Evolutionary conservation across 169 alveolate species (phyloP).

Genomic region (Plasmodium adleri): DNA sequence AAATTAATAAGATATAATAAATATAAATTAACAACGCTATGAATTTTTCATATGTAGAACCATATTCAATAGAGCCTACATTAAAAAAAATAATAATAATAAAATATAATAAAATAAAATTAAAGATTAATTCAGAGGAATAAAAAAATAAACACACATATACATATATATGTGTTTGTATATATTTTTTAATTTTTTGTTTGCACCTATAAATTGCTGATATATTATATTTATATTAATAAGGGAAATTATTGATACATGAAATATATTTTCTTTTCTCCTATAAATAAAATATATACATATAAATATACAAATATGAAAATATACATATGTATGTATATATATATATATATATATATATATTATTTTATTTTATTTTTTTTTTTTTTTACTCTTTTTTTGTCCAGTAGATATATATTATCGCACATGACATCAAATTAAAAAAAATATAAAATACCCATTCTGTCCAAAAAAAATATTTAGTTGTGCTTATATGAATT

Average conservation of each 20-base stretch:
- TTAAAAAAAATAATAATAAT: background rate
- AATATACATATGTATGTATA: slow-evolving; percentile 1
- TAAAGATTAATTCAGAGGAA: background rate
- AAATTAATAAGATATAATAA: slow-evolving; percentile 25
- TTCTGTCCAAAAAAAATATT: slow-evolving; percentile 27
- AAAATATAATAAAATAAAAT: background rate
- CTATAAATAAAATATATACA: slow-evolving; percentile 8
- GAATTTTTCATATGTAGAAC: slow-evolving; percentile 13
- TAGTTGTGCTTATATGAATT: slow-evolving; percentile 24
- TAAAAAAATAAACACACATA: background rate
- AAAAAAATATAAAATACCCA: slow-evolving; percentile 29
- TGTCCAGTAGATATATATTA: slow-evolving; percentile 8
- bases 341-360: background rate
- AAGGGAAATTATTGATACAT: background rate
- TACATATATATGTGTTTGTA: background rate
- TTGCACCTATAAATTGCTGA: slow-evolving; percentile 51
- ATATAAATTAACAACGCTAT: slow-evolving; percentile 16
- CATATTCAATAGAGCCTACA: slow-evolving; percentile 23
- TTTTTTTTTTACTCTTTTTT: slow-evolving; percentile 12
- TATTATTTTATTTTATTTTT: background rate
- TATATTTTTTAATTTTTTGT: background rate
- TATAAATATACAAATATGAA: background rate
- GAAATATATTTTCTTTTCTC: slow-evolving; percentile 10
- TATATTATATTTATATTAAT: slow-evolving; percentile 30
- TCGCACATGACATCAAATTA: background rate